A percentile compares a stretch with the other conserved stretches of the same genome.
Evolutionary conservation across 1,284 basidiomycete species (phyloP).

Genomic region (Pseudozyma thailandica): DNA sequence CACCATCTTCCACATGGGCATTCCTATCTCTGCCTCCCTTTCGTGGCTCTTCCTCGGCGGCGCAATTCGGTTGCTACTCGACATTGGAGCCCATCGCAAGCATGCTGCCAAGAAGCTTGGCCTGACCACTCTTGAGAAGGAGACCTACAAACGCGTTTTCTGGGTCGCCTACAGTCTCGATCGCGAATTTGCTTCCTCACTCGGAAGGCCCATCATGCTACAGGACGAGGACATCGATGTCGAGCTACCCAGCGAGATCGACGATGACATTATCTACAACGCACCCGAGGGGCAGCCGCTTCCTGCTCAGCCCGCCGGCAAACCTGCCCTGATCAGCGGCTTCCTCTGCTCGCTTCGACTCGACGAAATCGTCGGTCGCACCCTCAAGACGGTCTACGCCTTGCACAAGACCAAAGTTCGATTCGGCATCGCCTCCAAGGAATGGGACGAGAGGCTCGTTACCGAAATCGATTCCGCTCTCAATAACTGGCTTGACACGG

Average conservation of each 20-base stretch:
- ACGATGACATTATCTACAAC: slow-evolving; percentile 51
- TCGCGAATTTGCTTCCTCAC: slow-evolving; percentile 41
- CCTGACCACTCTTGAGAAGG: slow-evolving; percentile 45
- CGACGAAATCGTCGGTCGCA: slow-evolving; percentile 56
- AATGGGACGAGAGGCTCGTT: slow-evolving; percentile 60
- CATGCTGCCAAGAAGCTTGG: slow-evolving; percentile 45
- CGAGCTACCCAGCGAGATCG: slow-evolving; percentile 52
- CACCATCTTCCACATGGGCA: slow-evolving; percentile 36
- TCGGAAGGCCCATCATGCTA: slow-evolving; percentile 58
- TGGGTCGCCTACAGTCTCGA: slow-evolving; percentile 60
- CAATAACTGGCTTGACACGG: slow-evolving; percentile 60
- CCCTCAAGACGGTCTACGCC: slow-evolving; percentile 61
- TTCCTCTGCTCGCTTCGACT: slow-evolving; percentile 54
- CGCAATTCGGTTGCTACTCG: slow-evolving; percentile 51
- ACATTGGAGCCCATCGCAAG: slow-evolving; percentile 55
- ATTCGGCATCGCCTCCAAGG: slow-evolving; percentile 51
- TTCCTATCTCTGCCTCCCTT: slow-evolving; percentile 38
- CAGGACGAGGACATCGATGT: slow-evolving; percentile 64
- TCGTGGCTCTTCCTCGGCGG: slow-evolving; percentile 51
- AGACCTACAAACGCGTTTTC: slow-evolving; percentile 51
- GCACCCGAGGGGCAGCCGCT: slow-evolving; percentile 31
- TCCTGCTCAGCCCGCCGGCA: slow-evolving; percentile 38
- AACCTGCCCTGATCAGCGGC: slow-evolving; percentile 40
- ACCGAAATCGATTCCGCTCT: slow-evolving; percentile 62
- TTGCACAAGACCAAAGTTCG: slow-evolving; percentile 55